Base-by-base conservation (phyloP, 768 basidiomycete genomes). In the Pholiota microspora region DNA sequence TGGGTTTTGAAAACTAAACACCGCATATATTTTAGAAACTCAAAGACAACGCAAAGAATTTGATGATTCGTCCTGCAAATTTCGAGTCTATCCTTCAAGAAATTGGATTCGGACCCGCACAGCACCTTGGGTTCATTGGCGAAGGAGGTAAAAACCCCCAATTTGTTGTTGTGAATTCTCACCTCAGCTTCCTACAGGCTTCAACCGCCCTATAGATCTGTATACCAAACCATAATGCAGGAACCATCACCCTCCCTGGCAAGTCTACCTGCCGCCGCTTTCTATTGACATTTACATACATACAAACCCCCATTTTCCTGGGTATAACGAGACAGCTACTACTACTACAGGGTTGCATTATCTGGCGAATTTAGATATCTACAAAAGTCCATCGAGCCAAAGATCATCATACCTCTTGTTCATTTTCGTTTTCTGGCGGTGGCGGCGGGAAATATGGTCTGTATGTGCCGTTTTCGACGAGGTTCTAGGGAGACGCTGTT, bases 41-140 rank as follows among this genome's bases (percentile, higher is more conserved):
- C 40, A 83, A 78, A 64, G 82, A 86, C 44, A 88, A 81, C 46
- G 83, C 77, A 0, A 80, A 77, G 40, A 67, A 59, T 4, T 70
- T 94, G 7, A 64, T 73, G 46, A 64, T 90, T 28, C 82, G 84
- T 0, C 90, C 91, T 0, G 77, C 81, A 0, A 79, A 82, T 13
- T 94, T 94, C 56, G 76, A 75, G 10, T 49, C 56, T 2, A 54
- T 87, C 38, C 67, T 94, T 12, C 64, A 64, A 27, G 68, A 78
- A 4, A 73, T 92, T 9, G 92, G 92, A 8, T 93, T 95, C 59
- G 70, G 65, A 1, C 68, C 70, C 4, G 73, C 71, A 3, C 64
- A 71, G 55, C 75, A 76, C 59, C 64, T 84, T 31, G 86, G 87
- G 2, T 69, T 69, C 5, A 69, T 77, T 7, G 87, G 86, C 2